Percentiles rank a stretch among this genome's conserved stretches.
These are phyloP conservation scores for Eleusine coracana DNA, from an alignment of 176 grass and related monocot genomes.

Conservation along the genomic window DNA sequence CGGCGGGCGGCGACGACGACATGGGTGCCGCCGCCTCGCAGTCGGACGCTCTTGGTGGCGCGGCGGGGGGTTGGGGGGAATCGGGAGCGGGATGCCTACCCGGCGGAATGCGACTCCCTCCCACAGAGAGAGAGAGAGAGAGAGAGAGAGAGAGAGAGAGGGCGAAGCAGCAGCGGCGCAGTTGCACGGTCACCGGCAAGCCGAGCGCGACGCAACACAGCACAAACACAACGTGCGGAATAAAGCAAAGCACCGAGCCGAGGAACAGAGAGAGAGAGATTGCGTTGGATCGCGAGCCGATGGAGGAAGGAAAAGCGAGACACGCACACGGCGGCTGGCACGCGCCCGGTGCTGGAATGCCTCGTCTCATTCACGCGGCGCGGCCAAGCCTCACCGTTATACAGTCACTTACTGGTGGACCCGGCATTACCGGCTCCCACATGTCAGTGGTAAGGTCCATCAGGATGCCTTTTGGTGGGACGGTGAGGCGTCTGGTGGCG, in stretches of 20 bases:
- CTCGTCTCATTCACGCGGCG: no score
- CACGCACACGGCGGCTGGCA: no score
- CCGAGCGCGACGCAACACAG: no score
- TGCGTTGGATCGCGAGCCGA: not conserved
- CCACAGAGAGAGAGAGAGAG: no score
- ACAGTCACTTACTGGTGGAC: no score
- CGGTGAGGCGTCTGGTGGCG: no score
- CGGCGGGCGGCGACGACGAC: slow-evolving; percentile 37
- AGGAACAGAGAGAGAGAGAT: not conserved
- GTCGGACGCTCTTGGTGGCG: not conserved
- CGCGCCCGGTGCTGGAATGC: no score
- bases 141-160: not conserved
- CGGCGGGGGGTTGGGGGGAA: slow-evolving; percentile 23
- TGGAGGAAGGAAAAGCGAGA: not conserved
- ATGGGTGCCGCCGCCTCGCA: slow-evolving; percentile 26
- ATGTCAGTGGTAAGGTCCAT: no score
- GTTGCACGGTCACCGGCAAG: not conserved
- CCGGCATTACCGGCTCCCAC: no score
- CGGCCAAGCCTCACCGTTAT: no score
- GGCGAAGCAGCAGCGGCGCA: not conserved
- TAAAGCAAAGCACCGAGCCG: not conserved
- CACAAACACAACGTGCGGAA: no score
- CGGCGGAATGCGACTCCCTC: slow-evolving; percentile 8
- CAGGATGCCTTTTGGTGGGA: no score
- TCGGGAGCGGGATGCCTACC: not conserved